A percentile compares a stretch with the other conserved stretches of the same genome.
Evolutionary conservation across 164 flowering plant genomes (phyloP).

Genomic region (Magnolia sinica): DNA sequence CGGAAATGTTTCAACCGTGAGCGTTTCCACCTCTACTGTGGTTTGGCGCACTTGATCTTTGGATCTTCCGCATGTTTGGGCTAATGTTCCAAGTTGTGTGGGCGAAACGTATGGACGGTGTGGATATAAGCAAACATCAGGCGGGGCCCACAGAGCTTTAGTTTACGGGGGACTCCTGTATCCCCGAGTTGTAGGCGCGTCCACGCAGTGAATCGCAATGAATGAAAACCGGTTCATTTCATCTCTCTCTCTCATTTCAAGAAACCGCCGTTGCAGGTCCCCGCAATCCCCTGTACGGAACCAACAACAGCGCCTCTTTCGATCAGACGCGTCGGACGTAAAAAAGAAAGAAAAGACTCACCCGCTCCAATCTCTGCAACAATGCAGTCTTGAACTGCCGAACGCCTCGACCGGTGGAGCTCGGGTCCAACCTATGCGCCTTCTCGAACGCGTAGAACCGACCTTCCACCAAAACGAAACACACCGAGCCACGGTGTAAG

Average conservation of each 20-base stretch:
- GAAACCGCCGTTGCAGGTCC: neutral
- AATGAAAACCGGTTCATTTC: neutral
- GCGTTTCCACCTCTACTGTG: too few species aligned
- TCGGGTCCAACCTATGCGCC: constrained; percentile 84
- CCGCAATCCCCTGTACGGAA: neutral
- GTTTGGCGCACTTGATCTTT: too few species aligned
- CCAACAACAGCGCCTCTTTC: neutral
- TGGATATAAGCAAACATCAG: too few species aligned
- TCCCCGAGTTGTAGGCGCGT: too few species aligned
- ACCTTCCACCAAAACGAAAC: constrained; percentile 38
- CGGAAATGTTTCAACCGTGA: too few species aligned
- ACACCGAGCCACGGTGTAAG: neutral
- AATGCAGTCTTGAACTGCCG: constrained; percentile 88
- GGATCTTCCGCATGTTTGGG: too few species aligned
- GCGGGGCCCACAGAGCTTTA: too few species aligned
- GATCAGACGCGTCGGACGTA: neutral
- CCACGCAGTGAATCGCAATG: neutral
- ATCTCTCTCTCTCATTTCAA: neutral
- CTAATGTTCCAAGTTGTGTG: too few species aligned
- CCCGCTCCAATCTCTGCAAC: constrained; percentile 81
- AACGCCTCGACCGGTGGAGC: constrained; percentile 91
- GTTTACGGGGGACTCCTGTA: too few species aligned
- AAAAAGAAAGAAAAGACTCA: constrained; percentile 18
- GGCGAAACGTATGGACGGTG: too few species aligned
- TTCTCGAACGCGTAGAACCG: constrained; percentile 96